Percentiles rank a stretch among this genome's conserved stretches.
Conservation (phyloP, 2,329 filamentous ascomycete species). For the Penicillium rolfsii region DNA sequence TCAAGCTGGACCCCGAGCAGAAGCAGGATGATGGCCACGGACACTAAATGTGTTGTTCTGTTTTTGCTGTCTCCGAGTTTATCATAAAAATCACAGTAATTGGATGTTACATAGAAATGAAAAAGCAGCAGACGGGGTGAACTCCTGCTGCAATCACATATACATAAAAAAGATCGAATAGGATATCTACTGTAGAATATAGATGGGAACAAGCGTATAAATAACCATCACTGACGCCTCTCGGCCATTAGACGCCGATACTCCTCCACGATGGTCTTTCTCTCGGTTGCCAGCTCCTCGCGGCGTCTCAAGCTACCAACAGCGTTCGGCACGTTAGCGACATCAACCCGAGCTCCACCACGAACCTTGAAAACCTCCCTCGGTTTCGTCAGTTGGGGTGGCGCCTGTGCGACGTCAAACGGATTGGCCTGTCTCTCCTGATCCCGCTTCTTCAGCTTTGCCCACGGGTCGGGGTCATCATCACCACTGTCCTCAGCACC, state of each 20-base stretch:
- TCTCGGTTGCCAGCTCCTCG: constrained; percentile 71
- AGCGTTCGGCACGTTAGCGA: constrained; percentile 68
- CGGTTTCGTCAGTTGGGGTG: constrained; percentile 69
- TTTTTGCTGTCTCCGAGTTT: constrained; percentile 20
- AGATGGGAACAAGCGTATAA: neutral
- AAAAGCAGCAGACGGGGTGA: constrained; percentile 23
- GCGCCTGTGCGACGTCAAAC: constrained; percentile 68
- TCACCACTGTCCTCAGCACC: constrained; percentile 58
- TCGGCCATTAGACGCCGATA: constrained; percentile 72
- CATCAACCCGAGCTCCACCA: constrained; percentile 66
- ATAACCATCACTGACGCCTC: constrained; percentile 41
- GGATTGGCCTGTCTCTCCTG: constrained; percentile 43
- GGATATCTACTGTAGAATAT: constrained; percentile 16
- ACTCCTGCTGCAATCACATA: constrained; percentile 26
- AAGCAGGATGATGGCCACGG: constrained; percentile 81
- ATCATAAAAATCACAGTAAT: constrained; percentile 35
- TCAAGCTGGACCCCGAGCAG: constrained; percentile 94
- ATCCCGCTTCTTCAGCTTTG: constrained; percentile 66
- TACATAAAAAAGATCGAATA: constrained; percentile 24
- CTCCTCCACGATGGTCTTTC: constrained; percentile 71
- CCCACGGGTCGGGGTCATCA: constrained; percentile 77
- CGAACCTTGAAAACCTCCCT: constrained; percentile 68
- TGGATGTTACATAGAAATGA: constrained; percentile 35
- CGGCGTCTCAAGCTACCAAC: constrained; percentile 72
- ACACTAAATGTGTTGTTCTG: constrained; percentile 58